Evolutionary conservation across 257 asterid species (phyloP).

Genomic region (Salvia hispanica): DNA sequence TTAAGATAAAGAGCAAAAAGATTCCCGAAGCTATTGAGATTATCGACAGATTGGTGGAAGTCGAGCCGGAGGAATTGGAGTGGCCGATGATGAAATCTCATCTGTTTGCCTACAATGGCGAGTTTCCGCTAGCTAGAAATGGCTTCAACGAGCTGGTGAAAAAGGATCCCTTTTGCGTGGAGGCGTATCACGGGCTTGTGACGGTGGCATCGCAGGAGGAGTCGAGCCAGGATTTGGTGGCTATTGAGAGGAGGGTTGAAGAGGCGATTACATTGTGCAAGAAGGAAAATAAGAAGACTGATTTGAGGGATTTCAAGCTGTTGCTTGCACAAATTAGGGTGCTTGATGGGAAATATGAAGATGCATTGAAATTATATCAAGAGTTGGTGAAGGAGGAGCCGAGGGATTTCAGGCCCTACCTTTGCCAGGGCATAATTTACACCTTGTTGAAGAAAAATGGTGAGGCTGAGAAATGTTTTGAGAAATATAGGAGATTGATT

Average conservation of each 20-base stretch:
- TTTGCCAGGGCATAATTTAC: slow-evolving; percentile 87
- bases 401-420: slow-evolving; percentile 86
- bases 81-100: slow-evolving; percentile 91
- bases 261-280: slow-evolving; percentile 62
- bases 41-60: slow-evolving; percentile 53
- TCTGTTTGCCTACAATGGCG: slow-evolving; percentile 56
- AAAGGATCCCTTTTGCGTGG: slow-evolving; percentile 74
- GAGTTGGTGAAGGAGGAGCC: slow-evolving; percentile 89
- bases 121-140: slow-evolving; percentile 54
- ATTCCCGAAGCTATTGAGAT: slow-evolving; percentile 60
- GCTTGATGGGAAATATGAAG: slow-evolving; percentile 60
- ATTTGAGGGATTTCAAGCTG: slow-evolving; percentile 78
- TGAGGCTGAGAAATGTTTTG: slow-evolving; percentile 85
- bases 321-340: slow-evolving; percentile 84
- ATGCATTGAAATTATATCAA: slow-evolving; percentile 64
- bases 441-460: slow-evolving; percentile 67
- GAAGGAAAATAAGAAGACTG: slow-evolving; percentile 53
- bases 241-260: slow-evolving; percentile 49
- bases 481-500: slow-evolving; percentile 75
- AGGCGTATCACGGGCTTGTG: slow-evolving; percentile 89
- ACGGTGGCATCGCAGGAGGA: slow-evolving; percentile 71
- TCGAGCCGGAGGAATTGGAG: slow-evolving; percentile 75
- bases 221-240: slow-evolving; percentile 45
- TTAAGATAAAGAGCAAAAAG: slow-evolving; percentile 58
- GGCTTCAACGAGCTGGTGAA: slow-evolving; percentile 63